Base-by-base conservation (phyloP, 495 filamentous ascomycete genomes). In the Ramalina intermedia region DNA sequence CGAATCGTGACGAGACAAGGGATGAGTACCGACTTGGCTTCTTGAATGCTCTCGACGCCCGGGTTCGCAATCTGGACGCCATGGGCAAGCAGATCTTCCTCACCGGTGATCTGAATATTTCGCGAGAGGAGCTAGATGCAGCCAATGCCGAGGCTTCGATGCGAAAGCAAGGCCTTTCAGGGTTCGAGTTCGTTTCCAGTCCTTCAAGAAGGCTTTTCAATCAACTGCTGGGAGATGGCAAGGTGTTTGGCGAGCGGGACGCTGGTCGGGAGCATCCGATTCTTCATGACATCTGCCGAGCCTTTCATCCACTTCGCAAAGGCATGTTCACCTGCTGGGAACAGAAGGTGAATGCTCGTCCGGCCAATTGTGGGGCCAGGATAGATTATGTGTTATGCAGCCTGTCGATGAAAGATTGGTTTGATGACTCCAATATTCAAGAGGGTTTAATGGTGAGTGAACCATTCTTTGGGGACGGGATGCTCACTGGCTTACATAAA, bases 291-390 rank as follows among this genome's bases (percentile, higher is more conserved):
- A 76, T 93, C 43, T 90, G 85, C 61, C 73, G 91, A 49, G 78
- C 76, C 24, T 91, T 89, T 57, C 85, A 95, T 61, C 82, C 85
- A 2, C 66, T 65, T 29, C 77, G 91, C 6, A 69, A 69, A 49
- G 87, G 89, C 41, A 98, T 98, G 91, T 96, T 85, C 63, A 98
- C 91, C 6, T 94, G 89, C 61, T 89, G 88, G 88, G 85, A 94
- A 50, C 81, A 84, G 48, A 81, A 79, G 59, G 82, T 84, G 55
- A 93, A 93, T 62, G 81, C 83, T 18, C 74, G 91, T 35, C 91
- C 91, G 1, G 90, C 84, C 12, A 96, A 98, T 61, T 88, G 79
- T 59, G 91, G 91, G 1, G 80, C 85, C 33, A 71, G 91, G 27
- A 96, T 98, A 47, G 91, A 98, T 59, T 96, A 94, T 63, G 79